These are phyloP conservation scores for Candolleomyces aberdarensis DNA, from an alignment of 768 basidiomycete genomes.

Conservation along the genomic window DNA sequence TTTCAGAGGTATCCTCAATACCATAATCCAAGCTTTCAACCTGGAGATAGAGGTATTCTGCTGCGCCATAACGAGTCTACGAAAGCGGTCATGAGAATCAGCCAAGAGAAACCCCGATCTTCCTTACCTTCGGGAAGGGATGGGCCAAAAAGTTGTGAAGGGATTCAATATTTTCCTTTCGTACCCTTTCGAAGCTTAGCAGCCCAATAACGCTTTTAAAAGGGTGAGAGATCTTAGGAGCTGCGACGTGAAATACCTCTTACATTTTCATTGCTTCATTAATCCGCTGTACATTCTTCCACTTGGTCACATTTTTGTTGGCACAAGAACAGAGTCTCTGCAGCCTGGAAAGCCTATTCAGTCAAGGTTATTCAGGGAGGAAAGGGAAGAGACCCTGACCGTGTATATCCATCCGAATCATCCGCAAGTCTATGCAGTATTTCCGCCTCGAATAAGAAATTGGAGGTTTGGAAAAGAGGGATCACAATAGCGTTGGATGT, in stretches of 20 bases:
- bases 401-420: conserved; percentile 42
- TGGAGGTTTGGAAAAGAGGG: conserved; percentile 78
- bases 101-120: conserved; percentile 9
- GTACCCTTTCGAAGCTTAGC: conserved; percentile 48
- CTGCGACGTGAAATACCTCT: conserved; percentile 18
- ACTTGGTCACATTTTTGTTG: conserved; percentile 56
- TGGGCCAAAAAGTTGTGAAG: conserved; percentile 70
- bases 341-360: conserved; percentile 38
- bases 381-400: conserved; percentile 37
- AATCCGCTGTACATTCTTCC: conserved; percentile 85
- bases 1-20: conserved; percentile 54
- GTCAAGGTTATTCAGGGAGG: conserved; percentile 46
- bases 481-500: conserved; percentile 71
- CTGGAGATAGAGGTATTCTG: conserved; percentile 78
- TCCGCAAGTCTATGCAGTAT: conserved; percentile 48
- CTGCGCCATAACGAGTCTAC: conserved; percentile 76
- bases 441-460: conserved; percentile 69
- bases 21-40: conserved; percentile 70
- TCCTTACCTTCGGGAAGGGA: conserved; percentile 69
- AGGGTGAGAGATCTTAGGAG: conserved; percentile 4
- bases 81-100: not conserved
- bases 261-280: conserved; percentile 84
- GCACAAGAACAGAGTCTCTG: conserved; percentile 51
- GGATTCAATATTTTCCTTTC: conserved; percentile 37
- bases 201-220: conserved; percentile 61